These are phyloP conservation scores for Inga oerstediana DNA, from an alignment of 306 rosid genomes.

Conservation along the genomic window DNA sequence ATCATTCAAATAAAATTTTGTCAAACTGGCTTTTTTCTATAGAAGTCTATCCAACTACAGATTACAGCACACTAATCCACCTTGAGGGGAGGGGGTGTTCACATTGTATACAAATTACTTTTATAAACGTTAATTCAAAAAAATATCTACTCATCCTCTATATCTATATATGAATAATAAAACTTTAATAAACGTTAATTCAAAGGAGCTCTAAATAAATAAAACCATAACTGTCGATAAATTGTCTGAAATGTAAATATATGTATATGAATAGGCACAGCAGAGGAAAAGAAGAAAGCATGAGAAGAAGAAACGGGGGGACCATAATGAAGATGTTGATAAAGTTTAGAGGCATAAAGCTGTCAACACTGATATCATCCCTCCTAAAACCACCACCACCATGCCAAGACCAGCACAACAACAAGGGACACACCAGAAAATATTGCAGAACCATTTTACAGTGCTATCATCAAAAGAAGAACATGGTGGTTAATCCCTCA, in stretches of 20 bases:
- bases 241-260: no score
- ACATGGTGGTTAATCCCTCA: conserved; percentile 26
- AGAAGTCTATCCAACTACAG: no score
- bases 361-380: conserved; percentile 45
- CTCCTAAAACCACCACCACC: conserved; percentile 34
- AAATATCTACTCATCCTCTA: no score
- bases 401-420: conserved; percentile 1
- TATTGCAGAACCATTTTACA: conserved; percentile 23
- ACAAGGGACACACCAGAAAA: conserved; percentile 24
- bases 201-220: no score
- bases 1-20: no score
- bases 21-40: no score
- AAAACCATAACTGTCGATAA: background rate
- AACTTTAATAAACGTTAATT: no score
- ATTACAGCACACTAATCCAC: no score
- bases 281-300: conserved; percentile 40
- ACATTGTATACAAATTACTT: no score
- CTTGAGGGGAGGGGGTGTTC: no score
- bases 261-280: background rate
- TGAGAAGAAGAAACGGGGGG: conserved; percentile 29
- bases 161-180: no score
- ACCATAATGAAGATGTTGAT: conserved; percentile 51
- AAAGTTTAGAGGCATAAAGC: conserved; percentile 48
- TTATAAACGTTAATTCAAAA: no score
- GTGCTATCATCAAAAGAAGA: conserved; percentile 32